phyloP scores from a whole-genome alignment of 2,329 filamentous ascomycete genomes.

The Pyricularia grisea region DNA sequence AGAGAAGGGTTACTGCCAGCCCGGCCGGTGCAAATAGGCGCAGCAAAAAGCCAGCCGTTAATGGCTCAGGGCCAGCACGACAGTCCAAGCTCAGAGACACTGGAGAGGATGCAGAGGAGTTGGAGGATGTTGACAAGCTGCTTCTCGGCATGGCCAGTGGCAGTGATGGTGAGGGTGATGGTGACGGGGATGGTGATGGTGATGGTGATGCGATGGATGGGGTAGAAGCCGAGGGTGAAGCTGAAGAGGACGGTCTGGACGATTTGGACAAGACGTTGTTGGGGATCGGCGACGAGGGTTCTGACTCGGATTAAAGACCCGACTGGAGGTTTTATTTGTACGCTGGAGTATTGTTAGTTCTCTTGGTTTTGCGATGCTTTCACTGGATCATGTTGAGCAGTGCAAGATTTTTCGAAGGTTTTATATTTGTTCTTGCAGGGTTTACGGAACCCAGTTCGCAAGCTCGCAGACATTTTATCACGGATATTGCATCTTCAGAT shows the following conservation, averaged over 20 bases:
- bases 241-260: slow-evolving; percentile 1
- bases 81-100: background rate
- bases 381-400: background rate
- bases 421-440: background rate
- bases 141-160: slow-evolving; percentile 8
- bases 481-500: background rate
- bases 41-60: slow-evolving; percentile 2
- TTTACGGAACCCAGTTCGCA: background rate
- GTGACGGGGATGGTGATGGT: slow-evolving; percentile 27
- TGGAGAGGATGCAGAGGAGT: background rate
- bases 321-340: background rate
- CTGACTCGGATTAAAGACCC: background rate
- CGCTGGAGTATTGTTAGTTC: background rate
- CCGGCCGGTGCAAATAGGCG: background rate
- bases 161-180: slow-evolving; percentile 37
- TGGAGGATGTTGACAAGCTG: slow-evolving; percentile 4
- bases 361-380: background rate
- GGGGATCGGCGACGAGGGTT: slow-evolving; percentile 4
- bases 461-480: background rate
- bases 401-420: background rate
- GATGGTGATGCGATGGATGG: slow-evolving; percentile 20
- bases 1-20: background rate
- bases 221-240: slow-evolving; percentile 22
- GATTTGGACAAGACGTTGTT: slow-evolving; percentile 6
- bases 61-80: background rate